Evolutionary conservation across 495 filamentous ascomycete species (phyloP), one percentile per base, ranked within the genome.

Genomic region (Neurospora sp.): DNA sequence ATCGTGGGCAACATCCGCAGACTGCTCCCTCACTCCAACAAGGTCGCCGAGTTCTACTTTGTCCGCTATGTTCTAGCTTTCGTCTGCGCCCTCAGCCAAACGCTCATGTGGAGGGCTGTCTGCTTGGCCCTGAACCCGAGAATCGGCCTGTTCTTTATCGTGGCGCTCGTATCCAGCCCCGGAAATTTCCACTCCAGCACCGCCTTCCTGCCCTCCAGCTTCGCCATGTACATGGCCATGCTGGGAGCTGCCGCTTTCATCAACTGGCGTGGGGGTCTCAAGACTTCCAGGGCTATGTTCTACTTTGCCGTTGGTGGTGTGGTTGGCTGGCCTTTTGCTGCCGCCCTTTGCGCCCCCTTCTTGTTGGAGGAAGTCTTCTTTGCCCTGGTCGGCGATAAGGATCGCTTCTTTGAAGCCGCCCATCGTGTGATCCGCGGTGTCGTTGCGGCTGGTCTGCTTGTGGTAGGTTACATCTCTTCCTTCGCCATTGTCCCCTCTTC

Each of bases 191-290:
- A 97, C 82, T 89, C 96, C 1, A 93, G 94, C 35, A 85, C 89
- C 12, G 88, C 94, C 38, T 98, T 92, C 79, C 88, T 99, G 8
- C 96, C 96, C 3, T 96, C 93, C 20, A 97, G 93, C 75, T 98
- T 98, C 78, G 93, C 96, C 48, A 99, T 98, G 96, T 97, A 97
- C 79, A 93, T 89, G 61, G 90, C 90, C 10, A 96, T 95, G 88
- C 84, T 97, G 20, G 96, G 94, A 3, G 87, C 94, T 73, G 89
- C 93, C 16, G 89, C 92, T 3, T 98, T 99, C 80, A 89, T 99
- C 86, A 91, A 96, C 79, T 92, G 91, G 87, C 88, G 87, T 45
- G 89, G 89, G 5, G 91, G 92, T 0, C 84, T 91, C 69, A 91
- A 90, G 78, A 95, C 92, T 0, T 90, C 91, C 0, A 85, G 89